Evolutionary conservation across 1,284 basidiomycete species (phyloP), one percentile per base, ranked within the genome.

Genomic region (Puccinia novopanici): DNA sequence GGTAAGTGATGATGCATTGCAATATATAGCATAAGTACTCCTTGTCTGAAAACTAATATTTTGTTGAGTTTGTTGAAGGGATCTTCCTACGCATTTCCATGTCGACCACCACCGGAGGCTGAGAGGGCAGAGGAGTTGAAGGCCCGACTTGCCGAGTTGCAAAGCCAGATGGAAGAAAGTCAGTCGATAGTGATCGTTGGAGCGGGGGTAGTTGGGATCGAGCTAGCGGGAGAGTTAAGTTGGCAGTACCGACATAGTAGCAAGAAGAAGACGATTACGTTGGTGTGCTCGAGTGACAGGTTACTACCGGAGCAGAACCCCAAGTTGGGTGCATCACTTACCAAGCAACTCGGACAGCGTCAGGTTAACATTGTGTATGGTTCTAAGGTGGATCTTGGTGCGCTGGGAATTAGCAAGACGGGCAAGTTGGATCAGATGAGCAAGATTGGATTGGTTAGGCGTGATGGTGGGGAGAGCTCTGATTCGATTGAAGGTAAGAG

Each of bases 211-310:
- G 78, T 80, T 13, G 78, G 70, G 30, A 63, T 80, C 55, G 78
- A 80, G 50, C 61, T 80, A 40, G 78, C 78, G 9, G 78, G 78
- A 50, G 78, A 80, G 55, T 22, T 80, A 2, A 73, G 70, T 37
- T 72, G 17, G 22, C 40, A 68, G 30, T 37, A 70, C 45, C 57
- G 42, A 30, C 67, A 71, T 17, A 80, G n/a, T n/a, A n/a, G n/a
- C n/a, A n/a, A n/a, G n/a, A n/a, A n/a, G n/a, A n/a, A 80, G n/a
- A 50, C 54, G 2, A 80, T 80, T 40, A 80, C 70, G 22, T 27
- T 80, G 17, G 42, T 80, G 24, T 80, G 68, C 10, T 80, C 78
- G 1, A 57, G 55, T 40, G 22, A 57, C 6, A 61, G n/a, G 9
- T 30, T 80, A 6, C 34, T 80, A n/a, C 52, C 68, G n/a, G 70